Evolutionary conservation across 2,329 filamentous ascomycete species (phyloP).

Genomic region (Fusarium secorum): DNA sequence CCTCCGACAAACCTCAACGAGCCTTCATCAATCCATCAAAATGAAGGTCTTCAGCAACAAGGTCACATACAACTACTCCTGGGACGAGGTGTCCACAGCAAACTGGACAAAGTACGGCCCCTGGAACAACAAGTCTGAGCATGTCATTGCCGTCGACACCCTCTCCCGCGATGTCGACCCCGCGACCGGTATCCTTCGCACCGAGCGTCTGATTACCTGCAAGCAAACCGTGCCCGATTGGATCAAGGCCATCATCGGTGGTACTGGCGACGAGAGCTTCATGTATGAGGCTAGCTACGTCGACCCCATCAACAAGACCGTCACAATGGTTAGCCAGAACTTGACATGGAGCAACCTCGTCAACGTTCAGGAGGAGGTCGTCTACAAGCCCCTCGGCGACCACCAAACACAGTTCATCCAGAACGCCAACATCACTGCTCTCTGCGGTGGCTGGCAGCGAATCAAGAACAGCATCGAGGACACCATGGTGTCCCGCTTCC

Average conservation of each 20-base stretch:
- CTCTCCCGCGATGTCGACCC: slow-evolving; percentile 72
- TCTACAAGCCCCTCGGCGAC: slow-evolving; percentile 72
- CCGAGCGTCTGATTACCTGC: slow-evolving; percentile 69
- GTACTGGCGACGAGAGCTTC: slow-evolving; percentile 77
- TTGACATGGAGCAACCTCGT: slow-evolving; percentile 91
- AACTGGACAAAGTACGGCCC: slow-evolving; percentile 99
- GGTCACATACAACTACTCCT: slow-evolving; percentile 95
- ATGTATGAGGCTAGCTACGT: slow-evolving; percentile 98
- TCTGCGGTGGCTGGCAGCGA: slow-evolving; percentile 96
- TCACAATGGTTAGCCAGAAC: slow-evolving; percentile 97
- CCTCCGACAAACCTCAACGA: slow-evolving; percentile 1
- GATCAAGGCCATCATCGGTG: slow-evolving; percentile 80
- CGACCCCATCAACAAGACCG: slow-evolving; percentile 80
- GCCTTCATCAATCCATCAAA: slow-evolving; percentile 41
- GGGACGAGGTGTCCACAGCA: slow-evolving; percentile 95
- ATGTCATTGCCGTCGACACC: slow-evolving; percentile 95
- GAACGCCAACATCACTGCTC: slow-evolving; percentile 88
- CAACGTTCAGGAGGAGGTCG: slow-evolving; percentile 90
- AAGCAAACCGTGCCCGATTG: slow-evolving; percentile 75
- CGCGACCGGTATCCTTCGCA: slow-evolving; percentile 66
- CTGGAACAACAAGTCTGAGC: slow-evolving; percentile 98
- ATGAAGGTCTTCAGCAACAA: slow-evolving; percentile 97
- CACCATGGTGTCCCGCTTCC: slow-evolving; percentile 84
- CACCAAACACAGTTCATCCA: slow-evolving; percentile 83
- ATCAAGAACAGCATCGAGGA: slow-evolving; percentile 98